Evolutionary conservation across 2,329 filamentous ascomycete species (phyloP).

Genomic region (Penicillium sp.): DNA sequence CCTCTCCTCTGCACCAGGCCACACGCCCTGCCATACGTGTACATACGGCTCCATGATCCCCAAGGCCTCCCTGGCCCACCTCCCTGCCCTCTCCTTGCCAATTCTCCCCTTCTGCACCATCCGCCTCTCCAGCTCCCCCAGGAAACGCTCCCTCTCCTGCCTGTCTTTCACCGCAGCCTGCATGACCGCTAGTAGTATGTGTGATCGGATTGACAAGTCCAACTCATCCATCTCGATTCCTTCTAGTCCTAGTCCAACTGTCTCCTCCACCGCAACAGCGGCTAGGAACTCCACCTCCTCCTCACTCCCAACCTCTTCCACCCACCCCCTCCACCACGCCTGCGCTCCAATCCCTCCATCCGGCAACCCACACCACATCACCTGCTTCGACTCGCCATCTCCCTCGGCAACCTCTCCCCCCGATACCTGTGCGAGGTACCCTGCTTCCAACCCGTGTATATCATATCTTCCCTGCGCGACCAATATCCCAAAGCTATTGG

Average conservation of each 20-base stretch:
- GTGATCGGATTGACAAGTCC: constrained; percentile 18
- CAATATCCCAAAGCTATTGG: background rate
- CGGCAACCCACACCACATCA: constrained; percentile 20
- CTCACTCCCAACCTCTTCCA: constrained; percentile 22
- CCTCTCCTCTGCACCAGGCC: constrained; percentile 20
- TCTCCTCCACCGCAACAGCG: constrained; percentile 23
- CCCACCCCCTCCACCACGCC: constrained; percentile 23
- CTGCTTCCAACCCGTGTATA: background rate
- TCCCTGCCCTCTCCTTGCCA: constrained; percentile 12
- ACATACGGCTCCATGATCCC: constrained; percentile 21
- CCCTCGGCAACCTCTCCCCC: constrained; percentile 1
- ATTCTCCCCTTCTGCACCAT: constrained; percentile 18
- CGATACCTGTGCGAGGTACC: background rate
- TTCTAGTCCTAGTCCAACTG: constrained; percentile 3
- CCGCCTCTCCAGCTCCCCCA: constrained; percentile 18
- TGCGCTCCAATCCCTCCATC: constrained; percentile 20
- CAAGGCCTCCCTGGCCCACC: constrained; percentile 20
- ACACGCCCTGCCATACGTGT: constrained; percentile 18
- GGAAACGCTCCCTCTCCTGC: constrained; percentile 17
- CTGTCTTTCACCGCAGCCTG: constrained; percentile 16
- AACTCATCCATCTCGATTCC: constrained; percentile 17
- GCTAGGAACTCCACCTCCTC: constrained; percentile 22
- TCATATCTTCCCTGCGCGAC: background rate
- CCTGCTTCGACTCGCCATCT: constrained; percentile 13
- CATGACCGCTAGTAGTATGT: constrained; percentile 22